Percentiles rank a stretch among this genome's conserved stretches.
Conservation (phyloP, 331 rosid genomes). For the Pyrus hybrid region DNA sequence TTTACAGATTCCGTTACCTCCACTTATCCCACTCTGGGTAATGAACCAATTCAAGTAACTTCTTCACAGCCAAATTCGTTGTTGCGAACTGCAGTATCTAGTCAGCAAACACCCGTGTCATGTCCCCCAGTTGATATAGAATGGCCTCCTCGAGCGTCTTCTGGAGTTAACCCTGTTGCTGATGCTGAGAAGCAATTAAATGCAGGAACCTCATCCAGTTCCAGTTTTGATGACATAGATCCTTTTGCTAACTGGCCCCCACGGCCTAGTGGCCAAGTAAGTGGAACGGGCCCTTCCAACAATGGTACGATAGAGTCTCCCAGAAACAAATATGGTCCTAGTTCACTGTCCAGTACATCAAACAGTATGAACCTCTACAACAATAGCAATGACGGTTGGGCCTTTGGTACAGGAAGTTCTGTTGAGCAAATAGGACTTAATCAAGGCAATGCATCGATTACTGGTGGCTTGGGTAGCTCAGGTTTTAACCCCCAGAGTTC, state of each 20-base stretch:
- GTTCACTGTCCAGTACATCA: constrained; percentile 29
- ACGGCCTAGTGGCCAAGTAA: constrained; percentile 49
- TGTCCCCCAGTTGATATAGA: constrained; percentile 81
- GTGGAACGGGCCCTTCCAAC: constrained; percentile 42
- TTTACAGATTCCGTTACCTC: constrained; percentile 23
- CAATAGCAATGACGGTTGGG: constrained; percentile 40
- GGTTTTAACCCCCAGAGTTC: constrained; percentile 37
- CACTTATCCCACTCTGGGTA: constrained; percentile 23
- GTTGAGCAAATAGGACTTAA: constrained; percentile 31
- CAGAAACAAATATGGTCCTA: constrained; percentile 13
- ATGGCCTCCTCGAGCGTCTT: constrained; percentile 79
- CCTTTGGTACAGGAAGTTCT: constrained; percentile 39
- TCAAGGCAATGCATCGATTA: constrained; percentile 31
- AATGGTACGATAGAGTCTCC: constrained; percentile 47
- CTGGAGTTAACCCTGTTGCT: constrained; percentile 38
- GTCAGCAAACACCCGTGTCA: constrained; percentile 50
- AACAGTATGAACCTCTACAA: constrained; percentile 42
- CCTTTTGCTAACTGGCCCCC: constrained; percentile 98
- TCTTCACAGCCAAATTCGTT: constrained; percentile 31
- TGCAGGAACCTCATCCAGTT: constrained; percentile 49
- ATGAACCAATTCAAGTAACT: constrained; percentile 33
- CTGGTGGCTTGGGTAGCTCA: constrained; percentile 33
- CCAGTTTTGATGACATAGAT: constrained; percentile 54
- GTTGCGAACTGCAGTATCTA: constrained; percentile 29
- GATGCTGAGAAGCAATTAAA: constrained; percentile 45